A percentile compares a stretch with the other conserved stretches of the same genome.
Evolutionary conservation across 495 filamentous ascomycete species (phyloP).

Genomic region (Ascobolus immersus): DNA sequence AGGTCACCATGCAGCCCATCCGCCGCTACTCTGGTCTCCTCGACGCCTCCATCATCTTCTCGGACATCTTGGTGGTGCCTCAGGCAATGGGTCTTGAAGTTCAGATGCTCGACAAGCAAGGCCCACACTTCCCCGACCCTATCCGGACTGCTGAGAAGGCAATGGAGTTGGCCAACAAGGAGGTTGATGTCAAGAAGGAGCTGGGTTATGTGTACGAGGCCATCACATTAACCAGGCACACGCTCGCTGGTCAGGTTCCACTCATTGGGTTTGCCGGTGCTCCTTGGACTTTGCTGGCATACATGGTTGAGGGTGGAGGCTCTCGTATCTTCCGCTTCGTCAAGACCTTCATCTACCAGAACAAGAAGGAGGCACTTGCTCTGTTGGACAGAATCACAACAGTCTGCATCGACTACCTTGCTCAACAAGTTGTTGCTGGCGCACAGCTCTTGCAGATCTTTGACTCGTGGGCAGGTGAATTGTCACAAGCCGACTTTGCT

Average conservation of each 20-base stretch:
- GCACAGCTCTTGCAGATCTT: constrained; percentile 94
- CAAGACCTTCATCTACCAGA: constrained; percentile 91
- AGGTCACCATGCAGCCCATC: constrained; percentile 75
- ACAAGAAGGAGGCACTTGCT: constrained; percentile 50
- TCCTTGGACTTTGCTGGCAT: constrained; percentile 87
- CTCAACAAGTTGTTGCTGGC: constrained; percentile 71
- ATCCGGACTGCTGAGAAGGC: constrained; percentile 48
- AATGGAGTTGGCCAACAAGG: constrained; percentile 49
- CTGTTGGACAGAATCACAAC: constrained; percentile 76
- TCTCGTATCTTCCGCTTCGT: constrained; percentile 72
- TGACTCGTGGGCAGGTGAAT: constrained; percentile 90
- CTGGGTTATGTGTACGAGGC: constrained; percentile 88
- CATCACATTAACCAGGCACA: constrained; percentile 70
- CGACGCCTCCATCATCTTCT: constrained; percentile 97
- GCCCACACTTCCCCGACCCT: constrained; percentile 76
- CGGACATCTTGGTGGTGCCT: constrained; percentile 89
- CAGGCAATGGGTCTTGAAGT: constrained; percentile 94
- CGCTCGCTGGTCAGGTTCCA: constrained; percentile 54
- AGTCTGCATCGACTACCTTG: constrained; percentile 80
- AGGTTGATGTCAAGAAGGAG: constrained; percentile 61
- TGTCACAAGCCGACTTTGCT: constrained; percentile 60
- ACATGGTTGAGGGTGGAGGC: constrained; percentile 95
- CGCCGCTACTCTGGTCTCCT: constrained; percentile 73
- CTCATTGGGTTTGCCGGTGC: constrained; percentile 94
- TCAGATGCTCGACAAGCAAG: constrained; percentile 90